A percentile compares a stretch with the other conserved stretches of the same genome.
phyloP scores from a whole-genome alignment of 2,329 filamentous ascomycete species.

The Tympanopsis confertula region DNA sequence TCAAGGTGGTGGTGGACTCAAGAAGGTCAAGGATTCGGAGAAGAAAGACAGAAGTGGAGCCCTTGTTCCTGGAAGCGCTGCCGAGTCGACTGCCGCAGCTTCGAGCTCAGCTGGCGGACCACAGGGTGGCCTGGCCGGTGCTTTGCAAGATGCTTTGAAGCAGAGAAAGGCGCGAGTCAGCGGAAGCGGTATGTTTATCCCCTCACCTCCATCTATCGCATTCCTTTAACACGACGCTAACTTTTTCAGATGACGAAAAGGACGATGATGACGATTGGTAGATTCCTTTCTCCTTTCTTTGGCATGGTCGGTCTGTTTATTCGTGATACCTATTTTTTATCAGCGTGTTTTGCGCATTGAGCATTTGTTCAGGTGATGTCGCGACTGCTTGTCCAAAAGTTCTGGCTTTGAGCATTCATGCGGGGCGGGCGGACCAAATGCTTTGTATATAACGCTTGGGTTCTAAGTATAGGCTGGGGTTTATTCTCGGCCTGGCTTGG shows the following conservation, averaged over 20 bases:
- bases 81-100: conserved; percentile 6
- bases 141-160: conserved; percentile 64
- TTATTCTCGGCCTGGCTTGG: too few relatives aligned
- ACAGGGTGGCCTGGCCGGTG: conserved; percentile 62
- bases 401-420: too few relatives aligned
- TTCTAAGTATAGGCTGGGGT: too few relatives aligned
- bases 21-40: conserved; percentile 29
- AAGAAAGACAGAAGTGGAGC: conserved; percentile 32
- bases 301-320: too few relatives aligned
- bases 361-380: too few relatives aligned
- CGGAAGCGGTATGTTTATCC: conserved; percentile 68
- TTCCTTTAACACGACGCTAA: conserved; percentile 13
- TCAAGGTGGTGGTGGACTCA: conserved; percentile 22
- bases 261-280: conserved; percentile 67
- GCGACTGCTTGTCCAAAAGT: too few relatives aligned
- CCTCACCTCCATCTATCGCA: conserved; percentile 5
- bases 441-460: too few relatives aligned
- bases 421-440: too few relatives aligned
- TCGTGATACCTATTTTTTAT: too few relatives aligned
- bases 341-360: too few relatives aligned
- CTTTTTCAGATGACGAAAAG: conserved; percentile 55
- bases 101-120: conserved; percentile 36
- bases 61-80: conserved; percentile 23
- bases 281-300: conserved; percentile 3
- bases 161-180: conserved; percentile 89